Conservation (phyloP, 2,329 filamentous ascomycete genomes). For the Sordariomycetes sp. region DNA sequence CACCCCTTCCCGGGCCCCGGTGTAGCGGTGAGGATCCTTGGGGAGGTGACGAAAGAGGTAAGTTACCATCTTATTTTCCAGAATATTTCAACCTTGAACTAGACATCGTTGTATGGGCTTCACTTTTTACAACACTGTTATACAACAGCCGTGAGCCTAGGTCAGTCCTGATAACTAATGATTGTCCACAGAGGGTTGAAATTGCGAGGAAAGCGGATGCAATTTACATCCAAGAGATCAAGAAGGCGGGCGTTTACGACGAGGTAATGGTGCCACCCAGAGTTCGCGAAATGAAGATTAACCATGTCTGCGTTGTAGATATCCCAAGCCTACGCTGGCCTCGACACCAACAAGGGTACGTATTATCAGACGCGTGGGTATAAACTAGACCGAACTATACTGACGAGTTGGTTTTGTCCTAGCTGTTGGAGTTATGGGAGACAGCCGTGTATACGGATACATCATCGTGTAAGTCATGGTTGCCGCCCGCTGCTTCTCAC, state of each 20-base stretch:
- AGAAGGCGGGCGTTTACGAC: slow-evolving; percentile 60
- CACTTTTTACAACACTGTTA: no score
- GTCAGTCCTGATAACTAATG: neutral
- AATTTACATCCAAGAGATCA: slow-evolving; percentile 71
- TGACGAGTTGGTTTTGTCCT: neutral
- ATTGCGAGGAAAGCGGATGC: neutral
- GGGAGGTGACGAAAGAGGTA: slow-evolving; percentile 65
- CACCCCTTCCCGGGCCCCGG: slow-evolving; percentile 29
- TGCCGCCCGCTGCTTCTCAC: slow-evolving; percentile 7
- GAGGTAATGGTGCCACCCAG: slow-evolving; percentile 23
- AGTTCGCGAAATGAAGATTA: neutral
- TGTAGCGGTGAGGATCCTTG: slow-evolving; percentile 70
- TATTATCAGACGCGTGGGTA: slow-evolving; percentile 4
- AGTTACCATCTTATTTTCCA: neutral
- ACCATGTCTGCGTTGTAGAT: neutral
- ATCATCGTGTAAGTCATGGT: slow-evolving; percentile 10
- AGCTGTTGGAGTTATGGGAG: slow-evolving; percentile 40
- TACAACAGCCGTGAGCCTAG: no score
- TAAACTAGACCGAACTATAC: neutral
- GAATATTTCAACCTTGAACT: neutral
- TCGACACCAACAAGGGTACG: slow-evolving; percentile 9
- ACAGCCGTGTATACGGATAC: slow-evolving; percentile 48
- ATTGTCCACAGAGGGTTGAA: neutral
- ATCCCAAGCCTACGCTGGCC: neutral
- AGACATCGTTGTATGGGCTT: no score